phyloP scores from a whole-genome alignment of 1,284 basidiomycete species.

The Macrocystidia cucumis region DNA sequence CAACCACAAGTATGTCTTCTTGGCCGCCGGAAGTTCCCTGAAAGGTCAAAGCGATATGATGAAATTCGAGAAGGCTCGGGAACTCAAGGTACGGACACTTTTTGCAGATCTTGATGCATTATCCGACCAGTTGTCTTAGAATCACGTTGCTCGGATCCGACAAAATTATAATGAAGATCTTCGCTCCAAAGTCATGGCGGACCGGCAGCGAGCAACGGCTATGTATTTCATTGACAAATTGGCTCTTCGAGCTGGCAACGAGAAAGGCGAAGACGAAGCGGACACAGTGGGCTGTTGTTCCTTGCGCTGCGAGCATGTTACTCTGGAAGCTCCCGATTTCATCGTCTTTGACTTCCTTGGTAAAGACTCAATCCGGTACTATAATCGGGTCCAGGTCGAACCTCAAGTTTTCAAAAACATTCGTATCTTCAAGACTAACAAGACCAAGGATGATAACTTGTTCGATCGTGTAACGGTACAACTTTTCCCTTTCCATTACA shows the following conservation, averaged over 20 bases:
- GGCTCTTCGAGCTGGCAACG: slow-evolving; percentile 94
- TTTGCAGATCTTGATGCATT: slow-evolving; percentile 4
- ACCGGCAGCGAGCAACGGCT: slow-evolving; percentile 89
- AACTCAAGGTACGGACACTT: slow-evolving; percentile 75
- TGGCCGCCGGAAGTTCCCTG: slow-evolving; percentile 88
- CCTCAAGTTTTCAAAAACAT: slow-evolving; percentile 89
- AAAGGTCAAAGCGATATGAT: slow-evolving; percentile 95
- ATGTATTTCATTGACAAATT: slow-evolving; percentile 97
- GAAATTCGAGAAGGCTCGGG: slow-evolving; percentile 95
- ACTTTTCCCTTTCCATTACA: slow-evolving; percentile 5
- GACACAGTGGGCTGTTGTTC: slow-evolving; percentile 98
- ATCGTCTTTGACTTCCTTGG: slow-evolving; percentile 94
- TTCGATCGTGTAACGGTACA: slow-evolving; percentile 91
- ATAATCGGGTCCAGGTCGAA: slow-evolving; percentile 84
- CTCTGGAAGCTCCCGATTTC: slow-evolving; percentile 77
- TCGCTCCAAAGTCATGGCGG: slow-evolving; percentile 85
- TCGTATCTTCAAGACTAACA: slow-evolving; percentile 85
- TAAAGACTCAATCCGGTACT: slow-evolving; percentile 97
- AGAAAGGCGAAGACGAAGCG: slow-evolving; percentile 97
- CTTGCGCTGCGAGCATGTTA: slow-evolving; percentile 91
- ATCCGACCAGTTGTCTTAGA: slow-evolving; percentile 37
- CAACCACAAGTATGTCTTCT: slow-evolving; percentile 93
- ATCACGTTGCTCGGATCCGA: slow-evolving; percentile 85
- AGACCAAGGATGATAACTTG: slow-evolving; percentile 81
- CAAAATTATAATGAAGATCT: slow-evolving; percentile 81